Percentiles rank a stretch among this genome's conserved stretches.
Conservation (phyloP, 1,139 yeast genomes). For the Spathaspora sp. region DNA sequence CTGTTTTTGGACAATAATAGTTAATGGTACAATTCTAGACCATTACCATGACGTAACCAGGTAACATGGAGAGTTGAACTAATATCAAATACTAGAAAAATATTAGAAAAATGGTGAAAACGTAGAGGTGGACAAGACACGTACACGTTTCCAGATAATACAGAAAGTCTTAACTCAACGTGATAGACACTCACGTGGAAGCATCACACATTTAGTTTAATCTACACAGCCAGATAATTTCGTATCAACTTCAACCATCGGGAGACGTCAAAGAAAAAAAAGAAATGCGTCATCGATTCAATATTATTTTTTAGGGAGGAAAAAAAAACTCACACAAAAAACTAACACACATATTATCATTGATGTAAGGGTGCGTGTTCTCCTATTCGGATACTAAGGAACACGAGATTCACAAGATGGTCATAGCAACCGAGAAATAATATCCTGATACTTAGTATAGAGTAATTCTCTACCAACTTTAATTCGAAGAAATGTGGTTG, state of each 20-base stretch:
- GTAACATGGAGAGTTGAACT: too few species aligned
- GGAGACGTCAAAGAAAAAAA: neutral
- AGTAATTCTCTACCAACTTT: neutral
- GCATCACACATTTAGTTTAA: neutral
- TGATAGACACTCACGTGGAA: neutral
- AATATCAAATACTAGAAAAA: neutral
- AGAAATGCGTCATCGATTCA: neutral
- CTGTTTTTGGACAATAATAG: neutral
- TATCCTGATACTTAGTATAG: neutral
- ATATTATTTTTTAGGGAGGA: neutral
- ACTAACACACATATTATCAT: neutral
- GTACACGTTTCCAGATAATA: too few species aligned
- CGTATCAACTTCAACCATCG: neutral
- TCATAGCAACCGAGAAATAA: neutral
- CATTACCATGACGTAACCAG: neutral
- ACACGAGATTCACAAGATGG: neutral
- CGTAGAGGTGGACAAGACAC: too few species aligned
- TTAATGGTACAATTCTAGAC: neutral
- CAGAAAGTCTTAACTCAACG: too few species aligned
- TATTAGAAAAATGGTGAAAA: too few species aligned
- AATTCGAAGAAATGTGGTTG: too few species aligned
- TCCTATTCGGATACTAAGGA: neutral
- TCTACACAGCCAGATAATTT: neutral
- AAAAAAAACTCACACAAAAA: neutral
- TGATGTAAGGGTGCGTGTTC: neutral